Evolutionary conservation across 257 asterid genomes (phyloP).

Genomic region (Jacaranda copaia): DNA sequence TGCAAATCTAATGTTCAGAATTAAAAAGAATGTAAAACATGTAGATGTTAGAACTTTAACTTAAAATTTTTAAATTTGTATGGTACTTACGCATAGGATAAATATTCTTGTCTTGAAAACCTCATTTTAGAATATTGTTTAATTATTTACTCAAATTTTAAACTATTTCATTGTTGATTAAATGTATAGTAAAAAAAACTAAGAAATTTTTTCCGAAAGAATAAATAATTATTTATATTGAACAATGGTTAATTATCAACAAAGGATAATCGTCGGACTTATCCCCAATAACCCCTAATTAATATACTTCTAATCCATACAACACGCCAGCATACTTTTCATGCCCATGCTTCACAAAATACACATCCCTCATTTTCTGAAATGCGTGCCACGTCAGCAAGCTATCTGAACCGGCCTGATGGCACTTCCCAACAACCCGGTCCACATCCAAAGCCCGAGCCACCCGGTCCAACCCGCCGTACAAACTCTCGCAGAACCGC

Average conservation of each 20-base stretch:
- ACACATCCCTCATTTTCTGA: conserved; percentile 62
- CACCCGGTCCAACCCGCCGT: conserved; percentile 79
- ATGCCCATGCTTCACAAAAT: conserved; percentile 57
- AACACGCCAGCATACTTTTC: conserved; percentile 70
- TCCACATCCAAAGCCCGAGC: conserved; percentile 58
- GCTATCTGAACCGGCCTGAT: conserved; percentile 84
- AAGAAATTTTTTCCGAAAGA: neutral
- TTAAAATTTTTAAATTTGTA: too few relatives aligned
- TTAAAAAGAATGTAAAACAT: too few relatives aligned
- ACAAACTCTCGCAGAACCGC: conserved; percentile 57
- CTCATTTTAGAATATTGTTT: too few relatives aligned
- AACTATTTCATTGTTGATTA: too few relatives aligned
- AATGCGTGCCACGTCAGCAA: conserved; percentile 82
- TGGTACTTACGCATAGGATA: too few relatives aligned
- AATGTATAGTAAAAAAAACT: neutral
- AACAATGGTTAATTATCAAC: conserved; percentile 9
- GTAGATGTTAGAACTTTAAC: too few relatives aligned
- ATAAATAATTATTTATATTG: conserved; percentile 24
- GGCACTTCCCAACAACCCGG: conserved; percentile 78
- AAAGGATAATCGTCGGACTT: neutral
- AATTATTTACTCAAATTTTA: too few relatives aligned
- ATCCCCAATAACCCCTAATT: neutral
- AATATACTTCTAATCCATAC: conserved; percentile 67
- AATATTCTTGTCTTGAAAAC: too few relatives aligned
- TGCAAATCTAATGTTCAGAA: too few relatives aligned